A percentile compares a stretch with the other conserved stretches of the same genome.
phyloP scores from a whole-genome alignment of 2,329 filamentous ascomycete species.

The Paecilomyces sp. region DNA sequence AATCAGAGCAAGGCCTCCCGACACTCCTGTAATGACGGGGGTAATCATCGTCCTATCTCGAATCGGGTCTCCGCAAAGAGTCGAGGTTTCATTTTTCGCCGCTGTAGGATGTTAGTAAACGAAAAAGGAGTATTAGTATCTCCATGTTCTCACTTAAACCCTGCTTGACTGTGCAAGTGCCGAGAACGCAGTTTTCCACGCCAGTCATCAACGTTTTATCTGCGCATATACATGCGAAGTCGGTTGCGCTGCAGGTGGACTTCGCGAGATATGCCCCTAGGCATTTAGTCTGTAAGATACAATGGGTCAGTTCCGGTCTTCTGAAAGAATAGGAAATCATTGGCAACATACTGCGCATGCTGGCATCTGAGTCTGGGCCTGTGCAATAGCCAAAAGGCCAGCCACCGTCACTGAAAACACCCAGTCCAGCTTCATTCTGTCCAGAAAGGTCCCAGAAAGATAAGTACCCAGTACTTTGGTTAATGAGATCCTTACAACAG shows the following conservation, averaged over 20 bases:
- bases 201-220: neutral
- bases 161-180: neutral
- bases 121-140: neutral
- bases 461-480: neutral
- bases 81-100: conserved; percentile 6
- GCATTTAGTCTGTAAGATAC: neutral
- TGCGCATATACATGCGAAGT: neutral
- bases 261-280: neutral
- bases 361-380: neutral
- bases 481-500: neutral
- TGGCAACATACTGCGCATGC: neutral
- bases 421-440: neutral
- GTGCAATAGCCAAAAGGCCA: neutral
- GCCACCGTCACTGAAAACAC: neutral
- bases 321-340: neutral
- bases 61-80: neutral
- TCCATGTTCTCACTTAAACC: neutral
- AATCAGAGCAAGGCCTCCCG: conserved; percentile 5
- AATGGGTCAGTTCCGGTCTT: neutral
- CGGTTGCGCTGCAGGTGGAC: neutral
- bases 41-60: neutral
- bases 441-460: neutral
- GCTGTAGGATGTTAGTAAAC: neutral
- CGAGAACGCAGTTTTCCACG: neutral
- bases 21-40: conserved; percentile 4